Conservation (phyloP, 2,329 filamentous ascomycete genomes). For the Metarhizium anisopliae region DNA sequence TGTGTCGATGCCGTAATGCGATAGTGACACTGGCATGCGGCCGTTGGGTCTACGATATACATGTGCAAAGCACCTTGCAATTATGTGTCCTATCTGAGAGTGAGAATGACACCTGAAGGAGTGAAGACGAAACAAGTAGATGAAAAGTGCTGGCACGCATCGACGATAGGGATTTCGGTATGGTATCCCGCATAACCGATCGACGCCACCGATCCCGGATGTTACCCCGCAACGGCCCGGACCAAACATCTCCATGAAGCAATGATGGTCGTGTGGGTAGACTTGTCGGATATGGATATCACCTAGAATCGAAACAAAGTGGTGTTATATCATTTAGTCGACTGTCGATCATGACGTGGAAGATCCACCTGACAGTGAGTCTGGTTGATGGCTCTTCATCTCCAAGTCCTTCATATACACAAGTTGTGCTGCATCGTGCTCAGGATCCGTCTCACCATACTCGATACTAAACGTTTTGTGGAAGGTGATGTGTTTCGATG, state of each 20-base stretch:
- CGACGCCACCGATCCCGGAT: background rate
- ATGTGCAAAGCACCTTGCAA: too few relatives aligned
- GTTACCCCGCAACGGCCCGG: background rate
- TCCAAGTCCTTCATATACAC: conserved; percentile 6
- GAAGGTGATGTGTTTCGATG: conserved; percentile 20
- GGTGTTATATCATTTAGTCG: background rate
- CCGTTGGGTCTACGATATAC: too few relatives aligned
- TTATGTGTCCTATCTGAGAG: too few relatives aligned
- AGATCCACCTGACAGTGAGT: background rate
- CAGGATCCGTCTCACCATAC: conserved; percentile 8
- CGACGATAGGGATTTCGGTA: background rate
- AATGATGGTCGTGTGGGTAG: background rate
- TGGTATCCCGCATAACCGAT: background rate
- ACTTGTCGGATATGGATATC: background rate
- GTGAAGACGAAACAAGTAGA: background rate
- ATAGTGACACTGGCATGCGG: too few relatives aligned
- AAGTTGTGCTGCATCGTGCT: conserved; percentile 7
- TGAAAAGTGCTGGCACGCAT: background rate
- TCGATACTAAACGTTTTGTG: conserved; percentile 27
- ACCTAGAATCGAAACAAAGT: too few relatives aligned
- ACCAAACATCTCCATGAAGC: background rate
- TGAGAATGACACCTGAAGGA: too few relatives aligned
- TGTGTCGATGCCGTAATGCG: too few relatives aligned
- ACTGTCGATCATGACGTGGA: background rate
- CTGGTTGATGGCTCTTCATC: background rate